These are phyloP conservation scores for Tuctoria greenei DNA, from an alignment of 176 grass and related monocot genomes.

Conservation along the genomic window DNA sequence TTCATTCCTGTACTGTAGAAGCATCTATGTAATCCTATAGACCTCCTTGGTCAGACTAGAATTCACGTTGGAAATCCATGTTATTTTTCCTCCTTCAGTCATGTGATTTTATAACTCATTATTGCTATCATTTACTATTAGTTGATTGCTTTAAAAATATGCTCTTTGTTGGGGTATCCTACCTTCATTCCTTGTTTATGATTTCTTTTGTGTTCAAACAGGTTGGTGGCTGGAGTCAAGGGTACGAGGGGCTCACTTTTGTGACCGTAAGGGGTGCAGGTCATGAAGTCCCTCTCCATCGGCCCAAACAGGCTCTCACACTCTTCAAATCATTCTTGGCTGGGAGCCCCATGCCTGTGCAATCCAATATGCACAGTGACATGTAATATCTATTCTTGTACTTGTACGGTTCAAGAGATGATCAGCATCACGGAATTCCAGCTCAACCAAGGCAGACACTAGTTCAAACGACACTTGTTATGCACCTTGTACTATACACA, in stretches of 20 bases:
- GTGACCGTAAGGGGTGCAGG: constrained; percentile 86
- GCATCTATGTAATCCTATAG: not conserved
- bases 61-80: not conserved
- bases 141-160: constrained; percentile 5
- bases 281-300: constrained; percentile 91
- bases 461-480: not conserved
- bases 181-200: constrained; percentile 15
- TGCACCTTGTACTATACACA: not conserved
- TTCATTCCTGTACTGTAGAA: not conserved
- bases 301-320: constrained; percentile 76
- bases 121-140: not conserved
- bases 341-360: constrained; percentile 73
- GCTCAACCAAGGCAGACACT: not conserved
- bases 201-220: constrained; percentile 44
- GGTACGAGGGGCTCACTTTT: constrained; percentile 77
- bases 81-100: not conserved
- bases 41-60: not conserved
- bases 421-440: not conserved
- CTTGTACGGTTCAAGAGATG: not conserved
- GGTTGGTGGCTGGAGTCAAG: constrained; percentile 97
- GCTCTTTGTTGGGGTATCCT: constrained; percentile 11
- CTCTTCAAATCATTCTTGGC: constrained; percentile 81
- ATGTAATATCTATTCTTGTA: constrained; percentile 32
- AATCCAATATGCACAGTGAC: constrained; percentile 43
- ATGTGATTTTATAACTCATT: not conserved